A percentile compares a stretch with the other conserved stretches of the same genome.
Conservation (phyloP, 345 rosid species). For the Salix caprea region DNA sequence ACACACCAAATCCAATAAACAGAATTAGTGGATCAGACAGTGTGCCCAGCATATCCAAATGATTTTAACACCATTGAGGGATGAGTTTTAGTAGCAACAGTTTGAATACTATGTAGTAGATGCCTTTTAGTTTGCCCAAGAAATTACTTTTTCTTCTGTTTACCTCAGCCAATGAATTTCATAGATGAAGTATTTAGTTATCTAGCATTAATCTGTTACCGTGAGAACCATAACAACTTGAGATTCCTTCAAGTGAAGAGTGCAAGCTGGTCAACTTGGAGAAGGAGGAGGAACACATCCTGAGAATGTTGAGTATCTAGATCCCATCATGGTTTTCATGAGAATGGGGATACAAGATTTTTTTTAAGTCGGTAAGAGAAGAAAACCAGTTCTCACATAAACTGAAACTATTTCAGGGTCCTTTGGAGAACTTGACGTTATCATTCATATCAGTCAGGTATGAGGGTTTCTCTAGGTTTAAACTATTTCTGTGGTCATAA, state of each 20-base stretch:
- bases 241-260: background rate
- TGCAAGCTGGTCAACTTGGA: background rate
- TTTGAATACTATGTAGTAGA: background rate
- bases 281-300: background rate
- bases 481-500: background rate
- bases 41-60: background rate
- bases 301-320: background rate
- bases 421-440: background rate
- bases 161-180: background rate
- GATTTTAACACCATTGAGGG: background rate
- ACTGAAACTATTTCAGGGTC: background rate
- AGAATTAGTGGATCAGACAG: background rate
- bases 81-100: background rate
- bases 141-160: background rate
- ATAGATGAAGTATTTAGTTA: background rate
- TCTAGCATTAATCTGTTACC: background rate
- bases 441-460: background rate
- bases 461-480: background rate
- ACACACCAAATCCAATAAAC: background rate
- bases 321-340: background rate
- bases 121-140: background rate
- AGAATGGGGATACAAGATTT: background rate
- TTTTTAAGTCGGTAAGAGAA: background rate
- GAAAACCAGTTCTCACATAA: background rate
- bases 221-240: background rate